phyloP scores from a whole-genome alignment of 129 eudicot species.

The sunflower (Helianthus annuus) region HanXRQr2.0-SUNRISE NC_035445.2:130277425-130277924 shows the following conservation, averaged over 20 bases:
- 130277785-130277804: background rate
- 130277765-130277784: slow-evolving; percentile 2
- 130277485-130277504: background rate
- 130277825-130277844: background rate
- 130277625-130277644: slow-evolving; percentile 6
- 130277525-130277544: background rate
- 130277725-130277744: background rate
- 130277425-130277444: slow-evolving; percentile 2
- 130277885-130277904: background rate
- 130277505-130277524: background rate
- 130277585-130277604: background rate
- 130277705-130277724: background rate
- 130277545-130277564: background rate
- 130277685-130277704: background rate
- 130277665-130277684: background rate
- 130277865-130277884: too few species aligned
- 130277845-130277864: background rate
- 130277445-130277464: background rate
- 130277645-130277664: background rate
- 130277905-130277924: background rate
- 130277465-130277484: slow-evolving; percentile 15
- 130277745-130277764: background rate
- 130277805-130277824: background rate
- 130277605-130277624: slow-evolving; percentile 7
- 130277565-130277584: background rate